Base-by-base conservation (phyloP, 2,329 filamentous ascomycete species). In the Curvularia sp. region DNA sequence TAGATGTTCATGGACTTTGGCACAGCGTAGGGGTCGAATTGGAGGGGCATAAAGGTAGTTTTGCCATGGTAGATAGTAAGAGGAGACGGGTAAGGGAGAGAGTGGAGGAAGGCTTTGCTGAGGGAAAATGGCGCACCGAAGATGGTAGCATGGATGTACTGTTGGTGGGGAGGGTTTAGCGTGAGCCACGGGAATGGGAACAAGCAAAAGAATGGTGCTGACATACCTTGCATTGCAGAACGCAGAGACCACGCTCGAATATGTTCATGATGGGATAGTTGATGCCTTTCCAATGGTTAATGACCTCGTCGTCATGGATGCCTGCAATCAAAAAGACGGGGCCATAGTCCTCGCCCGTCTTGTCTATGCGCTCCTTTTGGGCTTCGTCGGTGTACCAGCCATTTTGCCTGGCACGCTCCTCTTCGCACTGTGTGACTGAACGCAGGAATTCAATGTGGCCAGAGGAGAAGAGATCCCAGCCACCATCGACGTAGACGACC, bases 191-290 rank as follows among this genome's bases (percentile, higher is more conserved):
- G 30, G n/a, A 4, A 12, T 5, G 12, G 9, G n/a, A 34, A 15
- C 12, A 34, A 34, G 9, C 52, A 25, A 27, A 57, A 28, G 13
- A 12, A n/a, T 12, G n/a, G n/a, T n/a, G n/a, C 21, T 12, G 28
- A 50, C 86, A 71, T 82, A 94, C 92, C 77, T 90, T 90, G 82
- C 95, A 99, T 74, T 99, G 95, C 62, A 98, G 81, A 28, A 98
- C 94, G 75, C 95, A 99, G 21, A 99, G 87, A 1, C 93, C 93
- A 41, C 95, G 89, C 82, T 99, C 95, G 71, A 94, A 97, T 56
- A 97, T 93, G 81, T 98, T 99, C 95, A 99, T 99, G 80, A 99
- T 98, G 25, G 95, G 95, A 75, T 97, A 99, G 80, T 99, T 99
- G 70, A 97, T 85, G 34, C 95, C 94, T 80, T 98, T 98, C 90